Evolutionary conservation across 306 rosid genomes (phyloP).

Genomic region (Gastrolobium villosum): DNA sequence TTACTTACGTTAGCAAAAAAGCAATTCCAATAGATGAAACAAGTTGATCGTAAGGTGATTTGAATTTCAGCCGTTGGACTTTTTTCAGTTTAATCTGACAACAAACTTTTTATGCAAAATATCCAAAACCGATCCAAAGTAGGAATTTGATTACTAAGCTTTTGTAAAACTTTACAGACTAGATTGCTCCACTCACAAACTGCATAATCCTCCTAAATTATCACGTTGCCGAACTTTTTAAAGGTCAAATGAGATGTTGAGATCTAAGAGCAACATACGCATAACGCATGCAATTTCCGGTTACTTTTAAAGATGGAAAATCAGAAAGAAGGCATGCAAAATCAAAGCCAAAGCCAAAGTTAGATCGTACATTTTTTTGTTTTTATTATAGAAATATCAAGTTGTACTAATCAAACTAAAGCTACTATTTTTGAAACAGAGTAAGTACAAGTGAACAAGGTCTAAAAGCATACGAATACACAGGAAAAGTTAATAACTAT

Average conservation of each 20-base stretch:
- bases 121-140: constrained; percentile 25
- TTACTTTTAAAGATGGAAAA: constrained; percentile 38
- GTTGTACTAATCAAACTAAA: constrained; percentile 34
- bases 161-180: constrained; percentile 46
- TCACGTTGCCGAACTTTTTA: constrained; percentile 35
- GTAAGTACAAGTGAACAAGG: background rate
- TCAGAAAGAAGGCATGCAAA: constrained; percentile 24
- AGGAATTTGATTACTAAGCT: constrained; percentile 31
- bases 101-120: constrained; percentile 25
- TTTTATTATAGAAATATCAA: constrained; percentile 22
- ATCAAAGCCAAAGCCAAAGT: constrained; percentile 20
- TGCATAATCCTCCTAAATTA: constrained; percentile 7
- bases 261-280: constrained; percentile 36
- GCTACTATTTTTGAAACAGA: constrained; percentile 25
- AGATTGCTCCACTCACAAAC: constrained; percentile 46
- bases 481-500: background rate
- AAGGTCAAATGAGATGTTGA: constrained; percentile 43
- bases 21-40: constrained; percentile 11
- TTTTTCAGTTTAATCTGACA: constrained; percentile 27
- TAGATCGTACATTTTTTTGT: constrained; percentile 29
- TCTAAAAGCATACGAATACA: constrained; percentile 1
- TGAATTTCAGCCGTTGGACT: background rate
- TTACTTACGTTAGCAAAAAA: constrained; percentile 9
- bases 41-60: constrained; percentile 1
- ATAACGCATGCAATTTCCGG: constrained; percentile 43